Percentiles rank a stretch among this genome's conserved stretches.
phyloP scores from a whole-genome alignment of 176 grass and related monocot genomes.

The Metroxylon sagu region DNA sequence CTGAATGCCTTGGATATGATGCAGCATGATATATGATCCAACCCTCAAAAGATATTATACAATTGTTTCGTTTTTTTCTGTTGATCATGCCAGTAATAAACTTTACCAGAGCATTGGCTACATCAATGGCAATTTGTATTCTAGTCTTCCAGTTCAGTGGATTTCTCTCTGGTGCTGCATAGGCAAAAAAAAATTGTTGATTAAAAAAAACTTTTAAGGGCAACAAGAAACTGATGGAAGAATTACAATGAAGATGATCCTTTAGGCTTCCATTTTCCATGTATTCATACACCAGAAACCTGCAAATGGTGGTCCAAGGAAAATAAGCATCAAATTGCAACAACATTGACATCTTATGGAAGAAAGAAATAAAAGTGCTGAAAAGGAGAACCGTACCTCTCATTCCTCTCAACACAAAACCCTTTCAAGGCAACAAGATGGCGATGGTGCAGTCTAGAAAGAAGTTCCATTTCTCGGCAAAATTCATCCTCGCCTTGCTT shows the following conservation, averaged over 20 bases:
- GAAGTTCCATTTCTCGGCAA: constrained; percentile 86
- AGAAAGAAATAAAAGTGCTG: background rate
- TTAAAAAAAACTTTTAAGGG: constrained; percentile 1
- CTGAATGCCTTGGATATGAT: background rate
- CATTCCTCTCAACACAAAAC: constrained; percentile 77
- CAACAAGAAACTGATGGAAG: background rate
- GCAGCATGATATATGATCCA: background rate
- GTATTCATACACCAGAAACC: constrained; percentile 96
- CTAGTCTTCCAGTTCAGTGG: constrained; percentile 64
- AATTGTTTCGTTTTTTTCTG: too few species aligned
- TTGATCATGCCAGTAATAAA: background rate
- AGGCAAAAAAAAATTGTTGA: constrained; percentile 1
- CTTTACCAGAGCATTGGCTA: constrained; percentile 92
- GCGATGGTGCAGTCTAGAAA: constrained; percentile 91
- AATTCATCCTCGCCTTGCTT: constrained; percentile 97
- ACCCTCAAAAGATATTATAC: background rate
- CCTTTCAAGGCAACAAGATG: constrained; percentile 92
- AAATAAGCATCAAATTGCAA: constrained; percentile 2
- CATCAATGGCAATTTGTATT: constrained; percentile 77
- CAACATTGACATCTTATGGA: background rate
- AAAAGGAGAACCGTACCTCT: constrained; percentile 44
- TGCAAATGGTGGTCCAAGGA: constrained; percentile 13
- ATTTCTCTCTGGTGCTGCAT: constrained; percentile 59
- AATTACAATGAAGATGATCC: constrained; percentile 86
- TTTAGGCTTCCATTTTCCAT: constrained; percentile 98